A percentile compares a stretch with the other conserved stretches of the same genome.
Conservation (phyloP, 2,329 filamentous ascomycete species). For the Neofusicoccum sp. region DNA sequence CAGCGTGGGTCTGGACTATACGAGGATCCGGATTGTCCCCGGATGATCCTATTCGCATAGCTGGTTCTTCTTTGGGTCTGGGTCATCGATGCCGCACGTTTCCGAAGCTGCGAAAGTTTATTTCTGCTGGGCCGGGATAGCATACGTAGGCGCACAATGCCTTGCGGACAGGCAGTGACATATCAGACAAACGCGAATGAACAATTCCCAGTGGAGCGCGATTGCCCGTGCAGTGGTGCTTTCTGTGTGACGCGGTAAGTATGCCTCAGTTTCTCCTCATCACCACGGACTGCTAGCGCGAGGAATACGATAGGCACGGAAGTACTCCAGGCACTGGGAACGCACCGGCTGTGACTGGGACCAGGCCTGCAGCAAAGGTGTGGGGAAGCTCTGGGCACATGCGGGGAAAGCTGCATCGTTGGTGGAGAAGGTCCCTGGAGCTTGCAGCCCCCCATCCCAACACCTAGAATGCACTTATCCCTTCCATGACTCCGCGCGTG, state of each 20-base stretch:
- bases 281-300: background rate
- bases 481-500: constrained; percentile 11
- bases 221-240: background rate
- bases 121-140: background rate
- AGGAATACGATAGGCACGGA: background rate
- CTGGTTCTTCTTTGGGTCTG: background rate
- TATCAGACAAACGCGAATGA: background rate
- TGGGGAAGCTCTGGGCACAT: constrained; percentile 12
- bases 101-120: constrained; percentile 7
- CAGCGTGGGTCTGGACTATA: background rate
- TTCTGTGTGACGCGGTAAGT: background rate
- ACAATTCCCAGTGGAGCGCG: background rate
- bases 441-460: background rate
- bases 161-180: background rate
- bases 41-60: background rate
- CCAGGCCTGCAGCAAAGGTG: constrained; percentile 2
- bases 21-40: background rate
- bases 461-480: background rate
- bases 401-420: constrained; percentile 5
- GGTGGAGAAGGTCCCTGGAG: background rate
- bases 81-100: background rate
- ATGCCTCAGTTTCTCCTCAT: background rate
- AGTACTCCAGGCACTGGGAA: background rate
- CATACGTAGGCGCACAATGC: background rate
- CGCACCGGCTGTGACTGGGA: background rate